These are phyloP conservation scores for Acacia confusa DNA, from an alignment of 306 rosid species.

Conservation along the genomic window DNA sequence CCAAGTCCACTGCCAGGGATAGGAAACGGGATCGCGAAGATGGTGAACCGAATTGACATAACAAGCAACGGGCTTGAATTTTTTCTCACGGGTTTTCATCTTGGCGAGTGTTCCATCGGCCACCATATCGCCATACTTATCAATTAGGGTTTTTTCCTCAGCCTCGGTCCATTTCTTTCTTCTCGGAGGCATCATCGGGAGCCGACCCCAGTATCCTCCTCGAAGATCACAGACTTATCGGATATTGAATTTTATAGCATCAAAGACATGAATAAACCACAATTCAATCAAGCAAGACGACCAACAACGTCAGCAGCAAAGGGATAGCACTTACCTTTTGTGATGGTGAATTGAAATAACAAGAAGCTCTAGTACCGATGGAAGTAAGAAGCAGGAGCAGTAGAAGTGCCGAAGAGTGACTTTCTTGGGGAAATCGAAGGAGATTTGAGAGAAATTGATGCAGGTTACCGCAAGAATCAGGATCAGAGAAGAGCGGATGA, in stretches of 20 bases:
- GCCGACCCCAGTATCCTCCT: slow-evolving; percentile 18
- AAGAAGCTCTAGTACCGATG: background rate
- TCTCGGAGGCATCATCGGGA: slow-evolving; percentile 68
- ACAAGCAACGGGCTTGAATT: slow-evolving; percentile 85
- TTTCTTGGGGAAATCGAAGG: background rate
- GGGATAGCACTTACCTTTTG: slow-evolving; percentile 10
- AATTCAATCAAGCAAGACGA: slow-evolving; percentile 10
- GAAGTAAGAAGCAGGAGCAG: background rate
- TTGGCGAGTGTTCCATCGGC: slow-evolving; percentile 76
- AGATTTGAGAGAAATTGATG: background rate
- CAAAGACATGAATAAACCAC: slow-evolving; percentile 34
- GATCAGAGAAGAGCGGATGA: background rate
- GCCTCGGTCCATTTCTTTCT: slow-evolving; percentile 99
- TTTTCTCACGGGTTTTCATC: slow-evolving; percentile 94
- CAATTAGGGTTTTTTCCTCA: slow-evolving; percentile 91
- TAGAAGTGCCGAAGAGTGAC: background rate
- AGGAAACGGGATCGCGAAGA: slow-evolving; percentile 64
- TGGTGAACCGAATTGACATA: slow-evolving; percentile 80
- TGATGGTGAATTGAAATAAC: slow-evolving; percentile 8
- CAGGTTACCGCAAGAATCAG: background rate
- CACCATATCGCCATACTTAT: slow-evolving; percentile 83
- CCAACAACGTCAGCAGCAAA: slow-evolving; percentile 11
- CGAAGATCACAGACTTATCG: slow-evolving; percentile 35
- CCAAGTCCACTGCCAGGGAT: slow-evolving; percentile 98
- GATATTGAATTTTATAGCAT: slow-evolving; percentile 36